Conservation (phyloP, 2,329 filamentous ascomycete genomes). For the Talaromyces sp. region DNA sequence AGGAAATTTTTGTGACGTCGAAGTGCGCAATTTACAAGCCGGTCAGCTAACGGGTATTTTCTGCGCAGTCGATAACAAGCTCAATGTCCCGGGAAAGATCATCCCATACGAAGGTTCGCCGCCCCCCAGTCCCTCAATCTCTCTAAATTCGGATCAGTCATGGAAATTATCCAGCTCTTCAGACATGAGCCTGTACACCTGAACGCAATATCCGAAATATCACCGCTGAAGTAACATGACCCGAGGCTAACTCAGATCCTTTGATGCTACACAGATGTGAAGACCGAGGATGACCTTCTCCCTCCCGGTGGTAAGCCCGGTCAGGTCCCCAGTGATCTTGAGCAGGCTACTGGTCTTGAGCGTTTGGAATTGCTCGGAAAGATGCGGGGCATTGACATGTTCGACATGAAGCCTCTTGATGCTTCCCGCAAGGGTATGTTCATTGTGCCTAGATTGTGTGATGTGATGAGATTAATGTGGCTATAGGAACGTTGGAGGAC, state of each 20-base stretch:
- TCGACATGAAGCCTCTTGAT: slow-evolving; percentile 97
- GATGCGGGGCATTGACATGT: slow-evolving; percentile 97
- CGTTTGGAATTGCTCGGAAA: slow-evolving; percentile 98
- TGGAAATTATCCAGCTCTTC: not conserved
- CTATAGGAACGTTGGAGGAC: slow-evolving; percentile 75
- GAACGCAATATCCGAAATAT: slow-evolving; percentile 2
- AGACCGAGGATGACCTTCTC: slow-evolving; percentile 74
- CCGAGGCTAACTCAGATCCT: slow-evolving; percentile 10
- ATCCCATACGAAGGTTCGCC: slow-evolving; percentile 45
- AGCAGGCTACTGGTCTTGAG: slow-evolving; percentile 95
- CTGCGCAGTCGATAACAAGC: slow-evolving; percentile 32
- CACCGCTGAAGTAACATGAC: slow-evolving; percentile 1
- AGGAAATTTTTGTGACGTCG: not conserved
- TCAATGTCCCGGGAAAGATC: slow-evolving; percentile 43
- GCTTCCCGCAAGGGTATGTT: slow-evolving; percentile 75
- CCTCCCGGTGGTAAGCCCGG: slow-evolving; percentile 77
- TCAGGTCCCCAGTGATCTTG: slow-evolving; percentile 86
- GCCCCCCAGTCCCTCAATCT: not conserved
- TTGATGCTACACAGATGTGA: slow-evolving; percentile 64
- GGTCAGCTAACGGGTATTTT: slow-evolving; percentile 8
- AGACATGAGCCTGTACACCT: not conserved
- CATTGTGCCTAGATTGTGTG: not conserved
- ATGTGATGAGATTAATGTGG: not conserved
- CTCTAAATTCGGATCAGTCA: not conserved
- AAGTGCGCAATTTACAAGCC: not conserved